Base-by-base conservation (phyloP, 2,329 filamentous ascomycete genomes). In the Cladosporium austrohemisphaericum region DNA sequence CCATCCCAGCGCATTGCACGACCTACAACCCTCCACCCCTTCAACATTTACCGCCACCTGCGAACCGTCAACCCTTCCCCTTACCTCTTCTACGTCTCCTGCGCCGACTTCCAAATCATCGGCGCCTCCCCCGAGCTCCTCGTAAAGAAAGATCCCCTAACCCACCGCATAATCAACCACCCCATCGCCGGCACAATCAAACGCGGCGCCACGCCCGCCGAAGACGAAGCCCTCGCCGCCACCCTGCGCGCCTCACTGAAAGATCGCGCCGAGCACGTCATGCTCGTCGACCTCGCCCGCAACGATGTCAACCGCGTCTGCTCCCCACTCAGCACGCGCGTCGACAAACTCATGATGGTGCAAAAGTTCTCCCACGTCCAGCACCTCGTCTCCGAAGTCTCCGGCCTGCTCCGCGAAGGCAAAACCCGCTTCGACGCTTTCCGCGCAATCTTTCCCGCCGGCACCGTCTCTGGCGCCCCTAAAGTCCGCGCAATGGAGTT, bases 401-500 rank as follows among this genome's bases (percentile, higher is more conserved):
- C 89, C 1, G 92, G 93, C 36, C 79, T 93, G n/a, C 73, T 97
- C 57, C 80, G 93, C 37, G 76, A 80, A 4, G 91, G 78, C 31
- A 90, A 90, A 75, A 92, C 89, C 23, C 81, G 93, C 51, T 98
- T 95, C 70, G 92, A 97, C 65, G 93, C 93, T 8, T 95, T 98
- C 73, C 81, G 92, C 31, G 65, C 87, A 57, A 96, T 98, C 61
- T 98, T 98, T 74, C 93, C 93, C 0, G 93, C 93, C 4, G 93
- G 93, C 49, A 98, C 93, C 0, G 92, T 97, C 23, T 93, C 87
- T 14, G 93, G 93, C 4, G 92, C 93, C 3, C 93, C 93, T 51
- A 98, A 98, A 73, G 90, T 98, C 49, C 83, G 85, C 55, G 93
- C 93, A 2, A 98, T 98, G 93, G 88, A 96, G 71, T 76, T 98